Base-by-base conservation (phyloP, 2,329 filamentous ascomycete genomes). In the Eutypella sp. region DNA sequence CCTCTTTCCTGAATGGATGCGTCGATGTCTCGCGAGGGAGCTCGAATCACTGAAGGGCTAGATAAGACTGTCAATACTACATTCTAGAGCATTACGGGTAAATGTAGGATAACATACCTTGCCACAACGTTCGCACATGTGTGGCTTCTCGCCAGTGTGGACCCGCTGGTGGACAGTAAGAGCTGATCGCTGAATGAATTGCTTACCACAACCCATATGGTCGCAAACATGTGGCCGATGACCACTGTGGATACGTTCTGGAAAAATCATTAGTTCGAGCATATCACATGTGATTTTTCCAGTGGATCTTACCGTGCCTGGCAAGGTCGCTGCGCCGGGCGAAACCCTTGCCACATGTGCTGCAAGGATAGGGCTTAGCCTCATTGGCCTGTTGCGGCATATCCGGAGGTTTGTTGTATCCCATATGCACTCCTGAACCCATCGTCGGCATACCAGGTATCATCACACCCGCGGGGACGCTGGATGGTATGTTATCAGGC, bases 81-180 rank as follows among this genome's bases (percentile, higher is more conserved):
- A n/a, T n/a, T n/a, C n/a, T n/a, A n/a, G n/a, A n/a, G n/a, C n/a
- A n/a, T n/a, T n/a, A n/a, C n/a, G n/a, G 38, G 13, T 42, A 6
- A 24, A 16, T 4, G n/a, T 11, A 11, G n/a, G 19, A 4, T 11
- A 7, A 54, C 78, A 60, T 75, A 96, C 91, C 84, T 97, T 97
- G 66, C 89, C 89, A 66, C 93, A 97, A 52, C 88, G 83, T 69
- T 96, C 93, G 64, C 93, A 99, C 82, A 93, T 92, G 61, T 99
- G 93, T 42, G 93, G 93, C 70, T 99, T 99, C 72, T 97, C 93
- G 54, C 93, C 93, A 2, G 93, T 97, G 67, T 99, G 93, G 18
- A 96, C 91, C 57, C 93, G 87, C 62, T 88, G 85, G 67, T 97
- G 93, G 7, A 99, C 93, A 1, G 93, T 99, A 65, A 99, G 72